Conservation (phyloP, 1,284 basidiomycete species). For the Malassezia restricta region DNA sequence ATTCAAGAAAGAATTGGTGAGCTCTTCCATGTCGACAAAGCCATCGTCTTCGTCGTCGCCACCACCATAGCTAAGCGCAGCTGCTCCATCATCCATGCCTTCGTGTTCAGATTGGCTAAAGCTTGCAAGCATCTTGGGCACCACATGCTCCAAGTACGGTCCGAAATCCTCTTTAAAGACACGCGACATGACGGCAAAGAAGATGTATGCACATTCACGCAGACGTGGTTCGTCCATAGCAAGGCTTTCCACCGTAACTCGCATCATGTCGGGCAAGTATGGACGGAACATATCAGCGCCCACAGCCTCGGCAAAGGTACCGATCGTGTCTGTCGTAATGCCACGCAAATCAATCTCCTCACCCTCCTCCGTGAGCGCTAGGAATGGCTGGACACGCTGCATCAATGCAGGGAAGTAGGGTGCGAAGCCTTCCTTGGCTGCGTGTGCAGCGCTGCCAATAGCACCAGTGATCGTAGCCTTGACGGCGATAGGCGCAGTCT, state of each 20-base stretch:
- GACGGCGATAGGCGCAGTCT: constrained; percentile 69
- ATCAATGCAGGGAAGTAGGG: constrained; percentile 93
- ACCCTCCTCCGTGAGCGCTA: constrained; percentile 65
- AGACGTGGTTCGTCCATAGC: constrained; percentile 72
- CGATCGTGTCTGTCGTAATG: constrained; percentile 94
- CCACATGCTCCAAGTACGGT: constrained; percentile 69
- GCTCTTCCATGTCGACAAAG: constrained; percentile 60
- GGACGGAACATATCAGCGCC: constrained; percentile 87
- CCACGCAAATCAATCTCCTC: constrained; percentile 82
- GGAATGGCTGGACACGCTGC: constrained; percentile 69
- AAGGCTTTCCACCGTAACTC: constrained; percentile 79
- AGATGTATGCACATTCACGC: constrained; percentile 92
- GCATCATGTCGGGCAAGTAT: constrained; percentile 92
- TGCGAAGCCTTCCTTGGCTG: constrained; percentile 80
- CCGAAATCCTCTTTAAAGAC: constrained; percentile 93
- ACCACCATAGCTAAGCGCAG: constrained; percentile 53
- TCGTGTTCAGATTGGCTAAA: constrained; percentile 62
- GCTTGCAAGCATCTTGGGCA: constrained; percentile 73
- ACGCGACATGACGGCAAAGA: constrained; percentile 93
- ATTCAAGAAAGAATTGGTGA: constrained; percentile 53
- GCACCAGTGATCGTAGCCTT: constrained; percentile 95
- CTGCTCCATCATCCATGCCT: constrained; percentile 50
- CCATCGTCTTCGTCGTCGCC: constrained; percentile 50
- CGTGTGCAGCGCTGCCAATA: constrained; percentile 94
- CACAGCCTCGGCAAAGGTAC: constrained; percentile 93